These are phyloP conservation scores for Bolboschoenoplectus hybrid DNA, from an alignment of 202 grass and related monocot genomes.

Conservation along the genomic window DNA sequence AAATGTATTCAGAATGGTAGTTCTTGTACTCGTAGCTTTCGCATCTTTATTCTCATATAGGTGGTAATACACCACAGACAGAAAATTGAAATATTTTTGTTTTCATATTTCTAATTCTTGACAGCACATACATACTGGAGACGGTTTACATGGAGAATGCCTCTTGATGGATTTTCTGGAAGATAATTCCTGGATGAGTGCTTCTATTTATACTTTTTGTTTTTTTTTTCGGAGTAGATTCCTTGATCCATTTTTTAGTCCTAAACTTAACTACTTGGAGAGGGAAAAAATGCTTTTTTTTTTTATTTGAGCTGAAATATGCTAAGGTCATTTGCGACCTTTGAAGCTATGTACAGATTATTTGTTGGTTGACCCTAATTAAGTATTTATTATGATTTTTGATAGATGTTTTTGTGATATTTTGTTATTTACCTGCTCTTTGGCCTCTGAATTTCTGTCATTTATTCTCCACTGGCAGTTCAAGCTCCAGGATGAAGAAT, in stretches of 20 bases:
- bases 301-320: conserved; percentile 28
- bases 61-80: background rate
- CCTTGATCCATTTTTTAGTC: conserved; percentile 19
- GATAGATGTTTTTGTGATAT: background rate
- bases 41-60: background rate
- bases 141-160: background rate
- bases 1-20: background rate
- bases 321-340: conserved; percentile 30
- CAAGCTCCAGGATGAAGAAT: too few species aligned
- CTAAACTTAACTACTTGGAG: conserved; percentile 16
- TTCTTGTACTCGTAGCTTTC: background rate
- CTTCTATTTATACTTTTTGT: background rate
- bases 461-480: background rate
- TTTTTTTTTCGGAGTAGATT: conserved; percentile 24
- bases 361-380: conserved; percentile 29
- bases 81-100: background rate
- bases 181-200: background rate
- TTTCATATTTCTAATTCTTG: background rate
- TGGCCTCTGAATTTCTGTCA: background rate
- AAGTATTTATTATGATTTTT: conserved; percentile 26
- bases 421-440: background rate
- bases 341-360: conserved; percentile 17
- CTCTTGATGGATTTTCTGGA: conserved; percentile 5
- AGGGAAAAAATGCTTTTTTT: background rate
- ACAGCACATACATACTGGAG: background rate